These are phyloP conservation scores for Fusarium solani-melongenae DNA, from an alignment of 2,329 filamentous ascomycete species.

Conservation along the genomic window DNA sequence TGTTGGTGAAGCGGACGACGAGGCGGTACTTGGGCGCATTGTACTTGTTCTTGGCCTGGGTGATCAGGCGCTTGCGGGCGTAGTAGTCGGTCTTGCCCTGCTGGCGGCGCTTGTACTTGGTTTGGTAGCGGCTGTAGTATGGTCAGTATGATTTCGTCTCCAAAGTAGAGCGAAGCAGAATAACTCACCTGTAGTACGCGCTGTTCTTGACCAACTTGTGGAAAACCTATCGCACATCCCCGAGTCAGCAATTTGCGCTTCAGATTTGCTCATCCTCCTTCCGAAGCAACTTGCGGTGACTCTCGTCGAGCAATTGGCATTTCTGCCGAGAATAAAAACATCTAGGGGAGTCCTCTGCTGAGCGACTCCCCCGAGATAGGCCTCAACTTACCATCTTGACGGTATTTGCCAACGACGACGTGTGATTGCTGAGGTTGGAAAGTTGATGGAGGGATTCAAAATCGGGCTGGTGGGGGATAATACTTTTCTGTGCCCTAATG, in stretches of 20 bases:
- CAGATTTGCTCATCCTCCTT: constrained; percentile 73
- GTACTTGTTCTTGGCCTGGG: constrained; percentile 99
- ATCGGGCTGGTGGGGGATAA: constrained; percentile 54
- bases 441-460: constrained; percentile 44
- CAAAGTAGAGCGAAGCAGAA: neutral
- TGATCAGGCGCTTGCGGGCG: constrained; percentile 98
- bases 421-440: constrained; percentile 50
- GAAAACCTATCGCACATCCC: constrained; percentile 77
- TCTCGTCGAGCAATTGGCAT: constrained; percentile 64
- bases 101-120: constrained; percentile 98
- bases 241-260: constrained; percentile 99
- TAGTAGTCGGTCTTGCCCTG: constrained; percentile 99
- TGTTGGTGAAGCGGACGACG: constrained; percentile 99
- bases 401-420: constrained; percentile 61
- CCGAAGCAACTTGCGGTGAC: constrained; percentile 99
- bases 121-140: constrained; percentile 88
- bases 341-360: constrained; percentile 31
- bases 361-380: constrained; percentile 46
- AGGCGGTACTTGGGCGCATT: constrained; percentile 99
- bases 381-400: constrained; percentile 77
- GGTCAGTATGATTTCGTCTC: constrained; percentile 38
- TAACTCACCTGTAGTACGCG: constrained; percentile 95
- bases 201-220: constrained; percentile 97
- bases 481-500: constrained; percentile 54
- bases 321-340: constrained; percentile 52